Evolutionary conservation across 169 alveolate species (phyloP), one percentile per base, ranked within the genome.

Genomic region (Perkinsus marinus): DNA sequence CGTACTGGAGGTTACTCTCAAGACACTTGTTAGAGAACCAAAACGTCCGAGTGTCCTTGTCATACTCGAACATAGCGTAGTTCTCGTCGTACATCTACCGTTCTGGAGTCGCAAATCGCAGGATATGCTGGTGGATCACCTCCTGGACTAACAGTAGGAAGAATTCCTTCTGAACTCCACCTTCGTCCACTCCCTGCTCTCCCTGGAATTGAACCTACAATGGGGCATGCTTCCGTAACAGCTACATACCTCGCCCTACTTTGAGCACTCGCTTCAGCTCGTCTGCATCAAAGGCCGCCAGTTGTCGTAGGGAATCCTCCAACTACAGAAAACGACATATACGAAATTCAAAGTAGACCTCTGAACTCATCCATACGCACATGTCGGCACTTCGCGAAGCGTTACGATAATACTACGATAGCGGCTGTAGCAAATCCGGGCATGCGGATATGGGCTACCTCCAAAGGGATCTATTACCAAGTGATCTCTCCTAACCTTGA

Each of bases 101-200:
- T 0, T 13, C 7, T 57, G 26, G 34, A 57, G 22, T 16, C 37
- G 36, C 34, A 16, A 19, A 13, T 13, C 22, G 17, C 68, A 43
- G 7, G 79, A 2, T 57, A 57, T 16, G 34, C 34, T 16, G 26
- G 22, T 13, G 9, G 79, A 13, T 57, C 34, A 57, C 79, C 57
- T 96, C 92, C 43, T 95, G 94, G 39, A 95, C 94, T 91, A 97
- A 93, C 39, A 97, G 94, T 69, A 94, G 93, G 93, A 96, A 96
- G 90, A 96, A 96, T 92, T 96, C 98, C 92, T 97, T 97, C 93
- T 96, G 94, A 0, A 96, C 97, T 43, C 98, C 98, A 0, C 99
- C 99, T 91, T 96, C 98, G 92, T 97, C 99, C 9, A 96, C 96
- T 26, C 98, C 99, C 90, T 96, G 97, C 92, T 97, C 98, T 26